These are phyloP conservation scores for Plantago coronopus DNA, from an alignment of 305 asterid species.

Conservation along the genomic window DNA sequence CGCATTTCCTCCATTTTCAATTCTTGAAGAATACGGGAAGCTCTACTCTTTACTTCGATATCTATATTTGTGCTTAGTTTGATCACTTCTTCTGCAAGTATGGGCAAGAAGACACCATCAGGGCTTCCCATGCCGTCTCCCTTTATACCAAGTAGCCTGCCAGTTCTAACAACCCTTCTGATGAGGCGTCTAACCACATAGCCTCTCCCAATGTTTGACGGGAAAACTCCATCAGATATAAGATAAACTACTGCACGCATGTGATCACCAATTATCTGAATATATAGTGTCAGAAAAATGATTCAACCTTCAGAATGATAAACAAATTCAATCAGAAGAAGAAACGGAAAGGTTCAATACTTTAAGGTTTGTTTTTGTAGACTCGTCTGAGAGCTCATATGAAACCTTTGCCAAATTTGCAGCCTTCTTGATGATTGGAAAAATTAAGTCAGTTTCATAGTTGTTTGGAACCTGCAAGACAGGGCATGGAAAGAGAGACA, in stretches of 20 bases:
- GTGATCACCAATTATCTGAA: slow-evolving; percentile 93
- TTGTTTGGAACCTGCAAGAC: slow-evolving; percentile 80
- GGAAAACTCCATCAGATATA: slow-evolving; percentile 89
- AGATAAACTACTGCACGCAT: slow-evolving; percentile 94
- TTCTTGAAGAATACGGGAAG: slow-evolving; percentile 71
- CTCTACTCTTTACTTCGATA: slow-evolving; percentile 59
- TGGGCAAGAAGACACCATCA: slow-evolving; percentile 82
- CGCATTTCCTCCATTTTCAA: slow-evolving; percentile 84
- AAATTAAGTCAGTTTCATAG: slow-evolving; percentile 86
- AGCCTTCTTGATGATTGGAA: slow-evolving; percentile 82
- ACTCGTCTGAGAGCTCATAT: slow-evolving; percentile 58
- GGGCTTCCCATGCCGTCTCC: slow-evolving; percentile 62
- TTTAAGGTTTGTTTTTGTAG: slow-evolving; percentile 66
- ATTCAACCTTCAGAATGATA: slow-evolving; percentile 12
- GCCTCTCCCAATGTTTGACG: slow-evolving; percentile 95
- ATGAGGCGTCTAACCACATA: slow-evolving; percentile 89
- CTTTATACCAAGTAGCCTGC: slow-evolving; percentile 82
- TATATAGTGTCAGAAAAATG: background rate
- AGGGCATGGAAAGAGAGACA: slow-evolving; percentile 6
- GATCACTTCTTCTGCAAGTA: slow-evolving; percentile 73
- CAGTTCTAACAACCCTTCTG: slow-evolving; percentile 84
- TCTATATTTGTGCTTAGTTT: slow-evolving; percentile 60
- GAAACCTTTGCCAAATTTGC: slow-evolving; percentile 70
- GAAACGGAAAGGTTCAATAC: slow-evolving; percentile 31
- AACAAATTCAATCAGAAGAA: slow-evolving; percentile 11